Percentiles rank a stretch among this genome's conserved stretches.
These are phyloP conservation scores for Neonothopanus nambi DNA, from an alignment of 1,284 basidiomycete genomes.

Conservation along the genomic window DNA sequence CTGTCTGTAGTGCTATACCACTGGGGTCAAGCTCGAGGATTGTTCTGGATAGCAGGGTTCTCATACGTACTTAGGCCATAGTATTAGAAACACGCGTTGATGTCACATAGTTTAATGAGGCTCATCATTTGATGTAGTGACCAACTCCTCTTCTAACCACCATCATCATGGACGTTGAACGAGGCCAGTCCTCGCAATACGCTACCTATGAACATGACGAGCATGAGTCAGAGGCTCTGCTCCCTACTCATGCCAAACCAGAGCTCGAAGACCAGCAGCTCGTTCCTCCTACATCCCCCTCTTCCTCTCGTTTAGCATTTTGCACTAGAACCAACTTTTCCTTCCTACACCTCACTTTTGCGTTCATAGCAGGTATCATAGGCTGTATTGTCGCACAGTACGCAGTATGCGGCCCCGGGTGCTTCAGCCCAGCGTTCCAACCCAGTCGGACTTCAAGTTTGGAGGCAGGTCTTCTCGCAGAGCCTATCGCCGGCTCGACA, in stretches of 20 bases:
- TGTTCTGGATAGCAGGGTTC: too few species aligned
- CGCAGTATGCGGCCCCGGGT: constrained; percentile 35
- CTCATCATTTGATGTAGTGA: too few species aligned
- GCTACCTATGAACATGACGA: constrained; percentile 19
- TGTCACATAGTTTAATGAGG: too few species aligned
- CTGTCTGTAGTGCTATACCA: too few species aligned
- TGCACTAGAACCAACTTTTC: constrained; percentile 31
- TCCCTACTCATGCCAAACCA: constrained; percentile 30
- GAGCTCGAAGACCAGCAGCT: constrained; percentile 17
- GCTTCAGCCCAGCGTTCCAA: constrained; percentile 29
- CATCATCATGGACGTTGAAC: constrained; percentile 13
- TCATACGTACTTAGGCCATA: too few species aligned
- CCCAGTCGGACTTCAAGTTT: constrained; percentile 4
- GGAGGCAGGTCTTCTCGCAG: neutral
- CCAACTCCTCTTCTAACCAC: neutral
- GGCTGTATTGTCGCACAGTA: constrained; percentile 43
- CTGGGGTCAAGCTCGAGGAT: too few species aligned
- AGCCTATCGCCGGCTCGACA: constrained; percentile 69
- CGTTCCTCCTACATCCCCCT: constrained; percentile 15
- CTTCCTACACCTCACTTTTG: constrained; percentile 35
- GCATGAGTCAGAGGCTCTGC: constrained; percentile 36
- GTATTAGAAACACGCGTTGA: too few species aligned
- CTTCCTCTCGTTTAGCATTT: constrained; percentile 10
- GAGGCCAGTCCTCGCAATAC: constrained; percentile 4
- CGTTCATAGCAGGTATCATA: constrained; percentile 47